Conservation (phyloP, 768 basidiomycete genomes). For the Suillus clintonianus region DNA sequence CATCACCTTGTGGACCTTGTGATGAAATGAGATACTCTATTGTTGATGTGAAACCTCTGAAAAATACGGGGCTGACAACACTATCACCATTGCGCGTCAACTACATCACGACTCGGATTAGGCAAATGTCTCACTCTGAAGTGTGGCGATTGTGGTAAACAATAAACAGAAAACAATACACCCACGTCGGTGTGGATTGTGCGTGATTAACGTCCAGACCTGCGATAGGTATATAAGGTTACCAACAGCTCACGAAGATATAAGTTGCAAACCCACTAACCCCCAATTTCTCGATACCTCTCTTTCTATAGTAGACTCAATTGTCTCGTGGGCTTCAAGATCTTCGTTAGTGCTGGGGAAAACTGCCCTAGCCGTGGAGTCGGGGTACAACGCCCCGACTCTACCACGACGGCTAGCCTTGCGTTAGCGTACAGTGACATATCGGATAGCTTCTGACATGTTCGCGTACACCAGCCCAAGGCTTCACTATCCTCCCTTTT, state of each 20-base stretch:
- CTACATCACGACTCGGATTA: background rate
- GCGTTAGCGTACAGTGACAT: background rate
- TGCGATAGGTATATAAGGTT: background rate
- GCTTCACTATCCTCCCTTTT: background rate
- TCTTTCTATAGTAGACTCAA: background rate
- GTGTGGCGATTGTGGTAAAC: background rate
- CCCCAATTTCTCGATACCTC: background rate
- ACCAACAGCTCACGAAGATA: background rate
- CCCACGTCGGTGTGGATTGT: background rate
- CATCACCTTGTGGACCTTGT: background rate
- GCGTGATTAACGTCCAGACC: background rate
- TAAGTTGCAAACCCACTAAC: background rate
- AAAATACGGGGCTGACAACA: background rate
- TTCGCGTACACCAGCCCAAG: background rate
- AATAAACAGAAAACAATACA: background rate
- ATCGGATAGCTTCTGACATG: no score
- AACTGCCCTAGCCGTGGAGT: no score
- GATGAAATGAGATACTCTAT: background rate
- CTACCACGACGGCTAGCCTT: background rate
- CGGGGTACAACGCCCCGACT: no score
- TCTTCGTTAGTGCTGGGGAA: no score
- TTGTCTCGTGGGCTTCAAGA: background rate
- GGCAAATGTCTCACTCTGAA: background rate
- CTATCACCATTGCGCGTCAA: background rate
- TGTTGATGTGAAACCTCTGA: background rate